Conservation (phyloP, 345 rosid genomes). For the Murraya koenigii region DNA sequence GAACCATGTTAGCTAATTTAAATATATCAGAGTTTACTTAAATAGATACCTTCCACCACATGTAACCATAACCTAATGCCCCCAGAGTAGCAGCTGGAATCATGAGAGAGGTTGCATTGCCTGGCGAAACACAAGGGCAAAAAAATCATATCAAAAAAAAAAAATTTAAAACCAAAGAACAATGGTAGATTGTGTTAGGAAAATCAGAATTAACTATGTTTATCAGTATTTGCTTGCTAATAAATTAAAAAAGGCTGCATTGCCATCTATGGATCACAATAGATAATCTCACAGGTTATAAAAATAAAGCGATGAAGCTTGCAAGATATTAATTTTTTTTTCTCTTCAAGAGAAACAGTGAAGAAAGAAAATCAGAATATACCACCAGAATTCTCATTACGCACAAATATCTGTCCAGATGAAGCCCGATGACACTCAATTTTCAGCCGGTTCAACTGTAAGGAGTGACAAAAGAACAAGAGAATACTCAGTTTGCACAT, state of each 20-base stretch:
- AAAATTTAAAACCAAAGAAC: not conserved
- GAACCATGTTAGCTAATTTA: not conserved
- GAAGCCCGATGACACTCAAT: conserved; percentile 71
- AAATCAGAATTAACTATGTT: not conserved
- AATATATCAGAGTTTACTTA: not conserved
- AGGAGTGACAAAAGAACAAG: not conserved
- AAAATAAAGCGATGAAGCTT: not conserved
- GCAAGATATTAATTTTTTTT: not conserved
- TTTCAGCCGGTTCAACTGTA: conserved; percentile 62
- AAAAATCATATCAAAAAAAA: not conserved
- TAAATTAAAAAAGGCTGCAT: not conserved
- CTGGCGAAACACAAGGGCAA: conserved; percentile 28
- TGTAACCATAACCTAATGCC: conserved; percentile 92
- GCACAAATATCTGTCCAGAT: conserved; percentile 64
- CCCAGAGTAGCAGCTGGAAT: conserved; percentile 83
- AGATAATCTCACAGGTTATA: not conserved
- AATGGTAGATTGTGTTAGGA: not conserved
- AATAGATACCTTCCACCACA: conserved; percentile 94
- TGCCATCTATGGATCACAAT: not conserved
- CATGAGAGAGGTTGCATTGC: conserved; percentile 51
- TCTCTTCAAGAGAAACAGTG: not conserved
- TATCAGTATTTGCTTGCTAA: not conserved
- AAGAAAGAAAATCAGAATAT: conserved; percentile 6
- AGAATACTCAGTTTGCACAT: not conserved
- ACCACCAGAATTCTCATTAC: conserved; percentile 69